Conservation (phyloP, 106 monocot species). For the Allium sativum region DNA sequence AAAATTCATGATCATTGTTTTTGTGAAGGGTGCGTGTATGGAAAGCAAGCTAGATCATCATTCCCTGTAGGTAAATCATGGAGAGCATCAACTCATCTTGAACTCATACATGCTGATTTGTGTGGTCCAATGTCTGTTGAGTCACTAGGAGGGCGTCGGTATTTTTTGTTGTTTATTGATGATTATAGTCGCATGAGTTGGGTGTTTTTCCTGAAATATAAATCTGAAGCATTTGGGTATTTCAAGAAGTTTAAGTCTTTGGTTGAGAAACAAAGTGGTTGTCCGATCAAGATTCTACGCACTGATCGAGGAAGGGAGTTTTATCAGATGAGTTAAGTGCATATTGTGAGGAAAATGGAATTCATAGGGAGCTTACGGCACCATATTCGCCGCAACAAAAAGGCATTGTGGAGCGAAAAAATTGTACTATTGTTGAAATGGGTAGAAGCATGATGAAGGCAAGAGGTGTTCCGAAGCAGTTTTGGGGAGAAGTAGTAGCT, state of each 20-base stretch:
- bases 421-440: background rate
- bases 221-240: conserved; percentile 1
- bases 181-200: background rate
- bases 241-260: background rate
- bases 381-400: conserved; percentile 4
- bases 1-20: background rate
- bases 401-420: background rate
- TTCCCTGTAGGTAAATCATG: background rate
- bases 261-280: conserved; percentile 1
- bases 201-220: conserved; percentile 3
- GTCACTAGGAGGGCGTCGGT: background rate
- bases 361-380: background rate
- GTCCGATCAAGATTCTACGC: background rate
- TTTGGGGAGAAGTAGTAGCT: background rate
- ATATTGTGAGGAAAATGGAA: conserved; percentile 3
- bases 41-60: background rate
- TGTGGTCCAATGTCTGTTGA: background rate
- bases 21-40: background rate
- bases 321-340: background rate
- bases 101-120: conserved; percentile 7
- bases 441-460: background rate
- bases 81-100: too few relatives aligned
- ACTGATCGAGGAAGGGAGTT: conserved; percentile 5
- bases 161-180: conserved; percentile 1
- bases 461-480: background rate